These are phyloP conservation scores for Pseudocercospora fuligena DNA, from an alignment of 2,329 filamentous ascomycete species.

Conservation along the genomic window DNA sequence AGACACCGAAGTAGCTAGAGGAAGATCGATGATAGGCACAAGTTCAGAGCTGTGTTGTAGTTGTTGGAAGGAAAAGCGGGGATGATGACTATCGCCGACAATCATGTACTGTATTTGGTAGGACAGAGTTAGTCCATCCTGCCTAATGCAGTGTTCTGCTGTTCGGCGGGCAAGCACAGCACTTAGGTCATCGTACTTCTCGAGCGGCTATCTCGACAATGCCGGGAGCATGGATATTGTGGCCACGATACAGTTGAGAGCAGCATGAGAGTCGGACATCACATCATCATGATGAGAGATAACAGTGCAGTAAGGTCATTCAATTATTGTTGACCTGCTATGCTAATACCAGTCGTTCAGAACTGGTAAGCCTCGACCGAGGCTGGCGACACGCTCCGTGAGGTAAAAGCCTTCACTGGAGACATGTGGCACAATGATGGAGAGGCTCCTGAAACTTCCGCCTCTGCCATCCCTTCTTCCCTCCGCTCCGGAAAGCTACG, in stretches of 20 bases:
- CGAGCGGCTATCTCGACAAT: background rate
- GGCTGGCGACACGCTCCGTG: conserved; percentile 15
- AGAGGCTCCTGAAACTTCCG: conserved; percentile 19
- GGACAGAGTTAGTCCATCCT: background rate
- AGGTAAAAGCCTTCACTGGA: conserved; percentile 13
- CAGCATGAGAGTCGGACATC: background rate
- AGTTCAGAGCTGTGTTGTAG: background rate
- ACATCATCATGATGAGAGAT: background rate
- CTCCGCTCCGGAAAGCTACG: conserved; percentile 1
- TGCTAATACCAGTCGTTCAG: conserved; percentile 10
- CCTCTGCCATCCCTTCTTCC: conserved; percentile 11
- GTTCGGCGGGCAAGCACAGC: background rate
- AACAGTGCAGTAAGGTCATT: conserved; percentile 11
- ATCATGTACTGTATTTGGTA: background rate
- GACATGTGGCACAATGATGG: conserved; percentile 20
- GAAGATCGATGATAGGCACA: background rate
- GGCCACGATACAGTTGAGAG: background rate
- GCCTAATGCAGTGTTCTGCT: conserved; percentile 2
- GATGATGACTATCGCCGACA: background rate
- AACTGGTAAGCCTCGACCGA: conserved; percentile 11
- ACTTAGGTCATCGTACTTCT: conserved; percentile 7
- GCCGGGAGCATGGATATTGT: background rate
- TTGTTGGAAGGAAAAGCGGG: conserved; percentile 2
- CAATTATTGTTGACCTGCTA: conserved; percentile 17
- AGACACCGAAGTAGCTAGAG: background rate